phyloP scores from a whole-genome alignment of 2,329 filamentous ascomycete genomes.

The Nigrospora sphaerica region DNA sequence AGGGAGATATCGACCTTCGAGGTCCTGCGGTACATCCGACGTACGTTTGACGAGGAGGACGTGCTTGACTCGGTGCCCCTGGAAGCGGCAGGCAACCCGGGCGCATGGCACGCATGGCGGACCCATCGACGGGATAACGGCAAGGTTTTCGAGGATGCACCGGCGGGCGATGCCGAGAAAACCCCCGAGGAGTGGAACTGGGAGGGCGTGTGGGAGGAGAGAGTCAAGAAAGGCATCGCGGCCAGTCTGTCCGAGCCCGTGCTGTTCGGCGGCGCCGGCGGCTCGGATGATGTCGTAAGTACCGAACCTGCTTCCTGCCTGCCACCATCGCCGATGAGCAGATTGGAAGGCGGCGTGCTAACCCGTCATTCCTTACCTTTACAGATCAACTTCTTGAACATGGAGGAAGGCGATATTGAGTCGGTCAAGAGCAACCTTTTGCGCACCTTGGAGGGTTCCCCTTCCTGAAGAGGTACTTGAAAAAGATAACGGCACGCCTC shows the following conservation, averaged over 20 bases:
- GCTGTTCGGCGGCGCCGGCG: constrained; percentile 61
- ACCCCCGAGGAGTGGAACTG: constrained; percentile 75
- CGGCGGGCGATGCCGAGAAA: not conserved
- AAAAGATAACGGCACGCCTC: no score
- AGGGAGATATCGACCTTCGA: constrained; percentile 52
- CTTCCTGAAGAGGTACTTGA: not conserved
- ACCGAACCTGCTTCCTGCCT: not conserved
- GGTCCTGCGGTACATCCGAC: constrained; percentile 73
- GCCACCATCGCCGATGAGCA: not conserved
- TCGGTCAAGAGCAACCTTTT: constrained; percentile 51
- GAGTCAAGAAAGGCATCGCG: constrained; percentile 73
- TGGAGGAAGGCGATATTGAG: constrained; percentile 54
- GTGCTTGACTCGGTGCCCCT: constrained; percentile 75
- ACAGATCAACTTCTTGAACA: constrained; percentile 59
- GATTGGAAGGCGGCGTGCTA: no score
- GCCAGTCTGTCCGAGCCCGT: constrained; percentile 72
- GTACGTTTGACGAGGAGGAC: constrained; percentile 69
- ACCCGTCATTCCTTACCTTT: constrained; percentile 1
- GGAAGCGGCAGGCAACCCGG: constrained; percentile 78
- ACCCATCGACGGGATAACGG: constrained; percentile 53
- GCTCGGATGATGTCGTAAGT: constrained; percentile 66
- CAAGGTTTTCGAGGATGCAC: constrained; percentile 24
- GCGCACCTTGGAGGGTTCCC: constrained; percentile 27
- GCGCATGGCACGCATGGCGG: constrained; percentile 91
- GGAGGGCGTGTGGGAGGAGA: constrained; percentile 93